Evolutionary conservation across 1,284 basidiomycete genomes (phyloP).

Genomic region (Pyrrhoderma noxium): DNA sequence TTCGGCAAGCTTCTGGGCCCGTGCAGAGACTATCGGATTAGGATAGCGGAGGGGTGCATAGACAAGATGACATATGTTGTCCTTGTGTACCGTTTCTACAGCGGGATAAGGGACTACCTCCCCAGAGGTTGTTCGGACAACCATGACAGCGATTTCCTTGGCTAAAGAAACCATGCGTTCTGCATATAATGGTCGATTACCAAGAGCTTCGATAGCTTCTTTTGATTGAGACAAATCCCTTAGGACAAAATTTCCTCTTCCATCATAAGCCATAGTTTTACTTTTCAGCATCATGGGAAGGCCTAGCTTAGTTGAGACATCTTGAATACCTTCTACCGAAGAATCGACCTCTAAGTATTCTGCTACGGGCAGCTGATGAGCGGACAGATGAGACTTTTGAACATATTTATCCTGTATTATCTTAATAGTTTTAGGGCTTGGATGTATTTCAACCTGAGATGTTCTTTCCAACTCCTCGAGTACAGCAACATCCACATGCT

Average conservation of each 20-base stretch:
- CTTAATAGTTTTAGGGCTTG: conserved; percentile 76
- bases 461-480: conserved; percentile 59
- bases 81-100: conserved; percentile 94
- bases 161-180: conserved; percentile 91
- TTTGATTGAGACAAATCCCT: conserved; percentile 46
- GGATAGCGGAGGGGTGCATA: conserved; percentile 73
- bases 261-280: conserved; percentile 92
- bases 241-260: conserved; percentile 87
- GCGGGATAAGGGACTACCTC: conserved; percentile 82
- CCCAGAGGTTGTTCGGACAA: conserved; percentile 75
- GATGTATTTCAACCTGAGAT: conserved; percentile 67
- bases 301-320: conserved; percentile 54
- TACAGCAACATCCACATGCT: conserved; percentile 85
- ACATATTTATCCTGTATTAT: conserved; percentile 94
- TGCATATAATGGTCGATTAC: conserved; percentile 74
- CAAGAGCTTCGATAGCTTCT: conserved; percentile 62
- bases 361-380: conserved; percentile 62
- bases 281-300: conserved; percentile 96
- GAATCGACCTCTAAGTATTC: conserved; percentile 62
- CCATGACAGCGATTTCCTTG: conserved; percentile 96
- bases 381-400: conserved; percentile 77
- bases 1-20: conserved; percentile 76
- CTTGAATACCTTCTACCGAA: conserved; percentile 47
- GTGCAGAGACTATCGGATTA: conserved; percentile 48
- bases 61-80: conserved; percentile 92